Evolutionary conservation across 805 yeast genomes (phyloP), one percentile per base, ranked within the genome.

Genomic region (Cyberlindnera euphorbiiphila): DNA sequence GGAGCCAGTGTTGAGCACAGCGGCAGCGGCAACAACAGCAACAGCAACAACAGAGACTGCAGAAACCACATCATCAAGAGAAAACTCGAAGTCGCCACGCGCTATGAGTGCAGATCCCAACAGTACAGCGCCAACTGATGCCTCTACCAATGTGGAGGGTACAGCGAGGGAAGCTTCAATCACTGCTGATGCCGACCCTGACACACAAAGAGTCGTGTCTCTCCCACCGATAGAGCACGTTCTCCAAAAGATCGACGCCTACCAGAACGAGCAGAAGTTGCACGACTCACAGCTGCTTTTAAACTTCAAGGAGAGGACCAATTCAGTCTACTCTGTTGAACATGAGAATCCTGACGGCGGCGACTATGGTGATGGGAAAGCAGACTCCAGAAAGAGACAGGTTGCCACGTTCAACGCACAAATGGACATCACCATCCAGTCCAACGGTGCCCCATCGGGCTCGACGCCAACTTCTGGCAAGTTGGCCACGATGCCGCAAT

Each of bases 231-330:
- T 55, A 19, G 46, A 43, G 18, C 50, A 47, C 23, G 52, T 55
- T 2, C 34, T 55, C 11, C 46, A 49, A 29, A 51, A 34, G 14
- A 55, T 55, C 25, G 58, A 55, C 33, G 40, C 43, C 13, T 55
- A 51, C 35, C 60, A 55, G 31, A 53, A 39, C 24, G 53, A 52
- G 29, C 57, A 53, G 29, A 48, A 55, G 28, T 44, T 55, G 9
- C 47, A 49, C n/a, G 60, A 55, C 37, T 55, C 60, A 1, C 51
- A 54, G 20, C 49, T 55, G 2, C 28, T 55, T 8, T 34, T 55
- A 14, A 51, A 54, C 30, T 45, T 55, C 34, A 46, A 50, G 11
- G 45, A 42, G 25, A 36, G 49, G 19, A 42, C 36, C 27, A 48
- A 35, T 22, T 36, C 28, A 15, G 38, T 41, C 13, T 40, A 32